phyloP scores from a whole-genome alignment of 1,284 basidiomycete species.

The Ceratobasidium theobromae region DNA sequence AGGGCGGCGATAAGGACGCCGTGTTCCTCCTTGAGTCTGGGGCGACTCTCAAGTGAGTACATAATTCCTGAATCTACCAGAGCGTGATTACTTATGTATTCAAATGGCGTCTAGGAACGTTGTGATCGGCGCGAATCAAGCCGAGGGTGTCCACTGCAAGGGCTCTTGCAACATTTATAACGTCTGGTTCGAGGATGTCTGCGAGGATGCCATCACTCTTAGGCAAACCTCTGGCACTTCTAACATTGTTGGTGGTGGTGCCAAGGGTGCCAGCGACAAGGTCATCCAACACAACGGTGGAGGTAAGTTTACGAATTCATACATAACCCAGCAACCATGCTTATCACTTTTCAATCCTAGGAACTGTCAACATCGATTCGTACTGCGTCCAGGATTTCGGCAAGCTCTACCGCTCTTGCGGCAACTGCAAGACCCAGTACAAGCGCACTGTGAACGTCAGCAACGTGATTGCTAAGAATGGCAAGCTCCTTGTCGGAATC shows the following conservation, averaged over 20 bases:
- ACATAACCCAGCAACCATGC: background rate
- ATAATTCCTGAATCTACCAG: background rate
- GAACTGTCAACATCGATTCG: conserved; percentile 11
- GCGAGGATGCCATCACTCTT: conserved; percentile 47
- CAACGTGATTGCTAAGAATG: conserved; percentile 33
- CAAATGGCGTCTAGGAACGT: conserved; percentile 43
- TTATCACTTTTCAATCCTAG: conserved; percentile 8
- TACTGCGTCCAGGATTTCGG: too few species aligned
- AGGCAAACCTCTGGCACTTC: conserved; percentile 33
- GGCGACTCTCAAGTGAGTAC: conserved; percentile 41
- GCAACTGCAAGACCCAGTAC: conserved; percentile 37
- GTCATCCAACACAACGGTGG: conserved; percentile 34
- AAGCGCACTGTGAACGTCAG: conserved; percentile 40
- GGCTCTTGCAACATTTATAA: conserved; percentile 48
- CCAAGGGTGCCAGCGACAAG: conserved; percentile 32
- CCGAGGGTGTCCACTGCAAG: conserved; percentile 49
- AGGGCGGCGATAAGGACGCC: conserved; percentile 33
- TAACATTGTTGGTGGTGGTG: conserved; percentile 33
- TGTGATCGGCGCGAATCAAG: conserved; percentile 48
- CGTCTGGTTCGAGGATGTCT: conserved; percentile 50
- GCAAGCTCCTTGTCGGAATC: conserved; percentile 32
- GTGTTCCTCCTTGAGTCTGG: conserved; percentile 42
- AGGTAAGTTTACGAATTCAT: conserved; percentile 1
- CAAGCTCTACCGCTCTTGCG: conserved; percentile 36
- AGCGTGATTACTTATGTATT: conserved; percentile 33